Conservation (phyloP, 2,329 filamentous ascomycete genomes). For the Botrytis aclada region DNA sequence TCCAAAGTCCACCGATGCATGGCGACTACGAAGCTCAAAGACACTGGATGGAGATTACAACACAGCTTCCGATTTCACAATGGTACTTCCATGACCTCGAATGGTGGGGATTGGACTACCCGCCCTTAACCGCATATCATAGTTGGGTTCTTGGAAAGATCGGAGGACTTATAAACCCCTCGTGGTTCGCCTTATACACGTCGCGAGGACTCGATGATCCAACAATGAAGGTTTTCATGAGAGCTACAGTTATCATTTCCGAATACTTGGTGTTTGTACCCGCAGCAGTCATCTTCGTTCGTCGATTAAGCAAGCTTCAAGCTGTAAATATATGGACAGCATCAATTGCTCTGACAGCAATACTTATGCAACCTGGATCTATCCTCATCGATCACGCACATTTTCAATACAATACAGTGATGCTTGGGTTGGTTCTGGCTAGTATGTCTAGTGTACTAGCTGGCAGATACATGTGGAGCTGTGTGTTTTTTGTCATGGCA, state of each 20-base stretch:
- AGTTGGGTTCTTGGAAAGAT: constrained; percentile 92
- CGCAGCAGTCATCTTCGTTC: constrained; percentile 78
- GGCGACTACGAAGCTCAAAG: constrained; percentile 97
- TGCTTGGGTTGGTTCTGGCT: constrained; percentile 87
- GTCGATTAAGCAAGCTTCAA: constrained; percentile 73
- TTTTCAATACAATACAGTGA: constrained; percentile 98
- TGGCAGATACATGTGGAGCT: constrained; percentile 80
- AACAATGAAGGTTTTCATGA: constrained; percentile 89
- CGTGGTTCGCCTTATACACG: constrained; percentile 82
- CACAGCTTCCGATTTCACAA: constrained; percentile 80
- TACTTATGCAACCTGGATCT: constrained; percentile 86
- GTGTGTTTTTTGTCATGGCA: constrained; percentile 88
- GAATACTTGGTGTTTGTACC: constrained; percentile 90
- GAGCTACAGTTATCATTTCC: constrained; percentile 83
- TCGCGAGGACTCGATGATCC: constrained; percentile 81
- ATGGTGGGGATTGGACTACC: constrained; percentile 98
- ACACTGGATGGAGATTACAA: constrained; percentile 98
- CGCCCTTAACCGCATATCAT: constrained; percentile 95
- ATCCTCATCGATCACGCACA: constrained; percentile 93
- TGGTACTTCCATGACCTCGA: constrained; percentile 98
- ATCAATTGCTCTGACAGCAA: constrained; percentile 80
- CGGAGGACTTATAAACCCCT: constrained; percentile 72
- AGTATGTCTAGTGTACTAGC: constrained; percentile 87
- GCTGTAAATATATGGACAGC: constrained; percentile 78
- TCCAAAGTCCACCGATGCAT: constrained; percentile 80